Evolutionary conservation across 2,329 filamentous ascomycete species (phyloP).

Genomic region (Cytospora paraplurivora): DNA sequence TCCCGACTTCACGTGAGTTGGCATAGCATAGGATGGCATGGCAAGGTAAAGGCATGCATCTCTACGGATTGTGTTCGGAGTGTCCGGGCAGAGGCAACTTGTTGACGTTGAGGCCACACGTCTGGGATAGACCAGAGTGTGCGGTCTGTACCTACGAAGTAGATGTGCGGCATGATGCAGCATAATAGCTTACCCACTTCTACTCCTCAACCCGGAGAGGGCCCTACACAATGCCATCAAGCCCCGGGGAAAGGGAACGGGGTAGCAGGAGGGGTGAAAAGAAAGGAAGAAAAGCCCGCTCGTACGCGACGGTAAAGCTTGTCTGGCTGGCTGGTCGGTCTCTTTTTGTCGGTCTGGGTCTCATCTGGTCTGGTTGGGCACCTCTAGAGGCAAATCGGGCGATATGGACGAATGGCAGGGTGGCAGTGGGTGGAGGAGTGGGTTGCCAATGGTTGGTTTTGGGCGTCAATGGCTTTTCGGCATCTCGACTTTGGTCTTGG

Average conservation of each 20-base stretch:
- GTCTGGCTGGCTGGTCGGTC: too few species aligned
- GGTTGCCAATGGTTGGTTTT: background rate
- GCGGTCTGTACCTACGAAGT: too few species aligned
- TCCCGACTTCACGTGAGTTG: background rate
- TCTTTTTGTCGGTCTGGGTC: background rate
- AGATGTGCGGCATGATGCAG: too few species aligned
- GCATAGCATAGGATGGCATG: background rate
- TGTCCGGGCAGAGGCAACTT: background rate
- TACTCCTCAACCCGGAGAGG: too few species aligned
- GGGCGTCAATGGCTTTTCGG: background rate
- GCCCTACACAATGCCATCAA: too few species aligned
- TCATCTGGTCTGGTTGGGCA: conserved; percentile 1
- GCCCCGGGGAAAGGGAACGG: too few species aligned
- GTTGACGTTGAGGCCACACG: background rate
- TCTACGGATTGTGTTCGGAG: background rate
- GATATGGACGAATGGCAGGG: background rate
- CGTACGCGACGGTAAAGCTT: too few species aligned
- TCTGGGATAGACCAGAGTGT: background rate
- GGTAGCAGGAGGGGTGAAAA: too few species aligned
- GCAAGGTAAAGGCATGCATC: background rate
- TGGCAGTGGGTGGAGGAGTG: background rate
- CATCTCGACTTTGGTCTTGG: background rate
- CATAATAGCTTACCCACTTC: too few species aligned
- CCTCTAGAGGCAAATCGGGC: background rate
- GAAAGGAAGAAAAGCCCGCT: background rate